Base-by-base conservation (phyloP, 2,329 filamentous ascomycete species). In the Fusarium graminum region DNA sequence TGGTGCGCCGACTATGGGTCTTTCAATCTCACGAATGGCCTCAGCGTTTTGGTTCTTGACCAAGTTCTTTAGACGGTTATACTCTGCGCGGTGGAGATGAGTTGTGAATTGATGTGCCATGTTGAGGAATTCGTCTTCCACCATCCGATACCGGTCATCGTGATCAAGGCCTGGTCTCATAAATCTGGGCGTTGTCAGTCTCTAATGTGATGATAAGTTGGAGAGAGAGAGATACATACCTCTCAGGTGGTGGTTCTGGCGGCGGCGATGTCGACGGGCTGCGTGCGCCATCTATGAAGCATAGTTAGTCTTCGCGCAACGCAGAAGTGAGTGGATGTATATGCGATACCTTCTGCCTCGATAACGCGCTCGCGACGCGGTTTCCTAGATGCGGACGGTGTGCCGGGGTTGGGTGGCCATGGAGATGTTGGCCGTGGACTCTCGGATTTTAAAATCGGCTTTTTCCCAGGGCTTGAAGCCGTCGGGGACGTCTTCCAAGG, bases 121-220 rank as follows among this genome's bases (percentile, higher is more conserved):
- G 16, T 84, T 79, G 19, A 90, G 79, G 65, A 95, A 87, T 68
- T 94, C 92, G 70, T 95, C 92, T 76, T 94, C 92, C 0, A 95
- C 92, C 90, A 94, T 94, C 71, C 91, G 89, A 76, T 87, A 94
- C 53, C 79, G 80, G 73, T 94, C 91, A 74, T 95, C 92, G n/a
- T 83, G 77, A 6, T 85, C 80, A n/a, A 85, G 76, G 4, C 88
- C 89, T 44, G 87, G 82, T 4, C 81, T 79, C 90, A 94, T 93
- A 74, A 83, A 83, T 29, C 86, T 88, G 52, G 17, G 11, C 12
- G 30, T 29, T 19, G 22, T 64, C 7, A 50, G 43, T 4, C 9
- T 19, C 14, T 29, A n/a, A 17, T 16, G 38, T 22, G 29, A 39
- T 25, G 30, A 19, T 25, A n/a, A 29, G 22, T 17, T 16, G 16